Conservation (phyloP, 108 stramenopile genomes). For the Fistulifera solaris region DNA sequence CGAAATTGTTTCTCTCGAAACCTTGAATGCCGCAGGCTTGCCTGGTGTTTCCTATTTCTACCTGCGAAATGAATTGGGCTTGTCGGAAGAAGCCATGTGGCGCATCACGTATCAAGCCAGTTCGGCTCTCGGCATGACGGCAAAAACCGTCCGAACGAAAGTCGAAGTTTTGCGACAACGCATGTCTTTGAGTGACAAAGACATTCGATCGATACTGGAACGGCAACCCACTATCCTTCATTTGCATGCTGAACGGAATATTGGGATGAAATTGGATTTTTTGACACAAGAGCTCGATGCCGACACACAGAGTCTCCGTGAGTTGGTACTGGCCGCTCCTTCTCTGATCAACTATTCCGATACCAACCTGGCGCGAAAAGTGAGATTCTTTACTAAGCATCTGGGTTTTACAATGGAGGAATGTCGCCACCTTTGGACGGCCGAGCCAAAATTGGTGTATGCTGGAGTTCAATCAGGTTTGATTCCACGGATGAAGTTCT, state of each 20-base stretch:
- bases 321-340: constrained; percentile 49
- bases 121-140: constrained; percentile 64
- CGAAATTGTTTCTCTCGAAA: no score
- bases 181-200: constrained; percentile 54
- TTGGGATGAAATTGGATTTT: constrained; percentile 51
- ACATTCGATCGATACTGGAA: constrained; percentile 39
- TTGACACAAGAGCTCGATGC: constrained; percentile 44
- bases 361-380: constrained; percentile 42
- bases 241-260: constrained; percentile 49
- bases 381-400: constrained; percentile 47
- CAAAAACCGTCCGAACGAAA: constrained; percentile 49
- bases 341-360: constrained; percentile 49
- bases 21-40: not conserved
- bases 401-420: constrained; percentile 45
- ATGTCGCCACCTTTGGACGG: constrained; percentile 36
- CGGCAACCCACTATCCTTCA: constrained; percentile 56
- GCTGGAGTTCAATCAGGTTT: constrained; percentile 53
- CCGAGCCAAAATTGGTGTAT: constrained; percentile 45
- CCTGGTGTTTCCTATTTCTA: constrained; percentile 75
- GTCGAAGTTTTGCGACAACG: constrained; percentile 37
- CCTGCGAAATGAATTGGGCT: constrained; percentile 54
- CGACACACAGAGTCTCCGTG: constrained; percentile 39
- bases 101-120: constrained; percentile 57
- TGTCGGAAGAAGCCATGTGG: constrained; percentile 77
- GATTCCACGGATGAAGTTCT: constrained; percentile 46